phyloP scores from a whole-genome alignment of 805 yeast genomes.

The Naumovozyma castellii region DNA sequence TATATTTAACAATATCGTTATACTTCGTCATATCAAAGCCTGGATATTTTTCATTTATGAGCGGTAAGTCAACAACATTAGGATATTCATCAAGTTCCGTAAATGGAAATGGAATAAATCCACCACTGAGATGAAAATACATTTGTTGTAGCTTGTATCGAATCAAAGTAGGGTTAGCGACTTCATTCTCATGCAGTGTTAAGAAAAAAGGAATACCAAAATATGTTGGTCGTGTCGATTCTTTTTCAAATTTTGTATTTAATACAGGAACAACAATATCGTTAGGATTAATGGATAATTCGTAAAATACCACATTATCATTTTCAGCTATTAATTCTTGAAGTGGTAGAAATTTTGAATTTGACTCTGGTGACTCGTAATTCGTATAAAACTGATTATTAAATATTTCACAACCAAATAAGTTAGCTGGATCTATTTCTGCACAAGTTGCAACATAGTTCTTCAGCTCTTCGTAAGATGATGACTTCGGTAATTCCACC shows the following conservation, averaged over 20 bases:
- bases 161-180: constrained; percentile 47
- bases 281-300: constrained; percentile 33
- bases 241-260: constrained; percentile 35
- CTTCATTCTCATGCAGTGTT: constrained; percentile 43
- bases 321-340: constrained; percentile 52
- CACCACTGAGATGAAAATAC: constrained; percentile 41
- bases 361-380: constrained; percentile 52
- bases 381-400: constrained; percentile 59
- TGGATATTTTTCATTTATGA: constrained; percentile 18
- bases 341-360: constrained; percentile 46
- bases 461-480: constrained; percentile 56
- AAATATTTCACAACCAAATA: constrained; percentile 55
- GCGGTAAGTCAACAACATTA: constrained; percentile 31
- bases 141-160: constrained; percentile 45
- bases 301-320: constrained; percentile 64
- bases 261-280: constrained; percentile 55
- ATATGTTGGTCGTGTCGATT: constrained; percentile 34
- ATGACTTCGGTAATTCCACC: constrained; percentile 59
- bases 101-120: constrained; percentile 23
- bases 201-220: constrained; percentile 77
- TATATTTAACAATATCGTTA: constrained; percentile 12
- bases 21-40: constrained; percentile 16
- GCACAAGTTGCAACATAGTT: constrained; percentile 46
- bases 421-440: constrained; percentile 26
- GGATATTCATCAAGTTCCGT: constrained; percentile 4